Evolutionary conservation across 2,329 filamentous ascomycete species (phyloP).

Genomic region (Fusarium globosum): DNA sequence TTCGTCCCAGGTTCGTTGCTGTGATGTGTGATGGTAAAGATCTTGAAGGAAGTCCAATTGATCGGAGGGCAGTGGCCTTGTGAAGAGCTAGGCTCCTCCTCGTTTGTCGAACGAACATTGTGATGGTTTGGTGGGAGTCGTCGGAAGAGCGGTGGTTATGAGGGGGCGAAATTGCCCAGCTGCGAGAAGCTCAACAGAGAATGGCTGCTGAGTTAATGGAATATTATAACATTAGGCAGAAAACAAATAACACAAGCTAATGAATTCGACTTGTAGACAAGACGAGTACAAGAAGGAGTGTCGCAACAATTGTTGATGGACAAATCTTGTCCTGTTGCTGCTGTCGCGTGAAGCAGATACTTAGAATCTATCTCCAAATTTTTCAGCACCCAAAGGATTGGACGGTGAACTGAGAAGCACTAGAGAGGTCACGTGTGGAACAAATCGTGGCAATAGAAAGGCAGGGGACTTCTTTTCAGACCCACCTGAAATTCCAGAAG

Average conservation of each 20-base stretch:
- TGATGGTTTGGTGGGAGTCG: constrained; percentile 21
- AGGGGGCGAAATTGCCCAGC: constrained; percentile 2
- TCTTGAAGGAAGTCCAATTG: constrained; percentile 33
- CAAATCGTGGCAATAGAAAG: constrained; percentile 13
- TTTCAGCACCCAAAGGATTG: constrained; percentile 40
- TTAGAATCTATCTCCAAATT: constrained; percentile 43
- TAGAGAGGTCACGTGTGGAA: constrained; percentile 36
- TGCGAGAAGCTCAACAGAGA: constrained; percentile 24
- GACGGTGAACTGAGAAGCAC: constrained; percentile 8
- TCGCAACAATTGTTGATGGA: constrained; percentile 27
- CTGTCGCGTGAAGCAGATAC: constrained; percentile 41
- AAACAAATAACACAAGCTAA: neutral
- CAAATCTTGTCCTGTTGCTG: constrained; percentile 29
- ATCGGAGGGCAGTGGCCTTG: constrained; percentile 27
- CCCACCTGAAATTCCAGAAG: constrained; percentile 19
- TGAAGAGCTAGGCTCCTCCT: constrained; percentile 46
- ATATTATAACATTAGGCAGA: constrained; percentile 42
- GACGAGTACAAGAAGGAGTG: constrained; percentile 11
- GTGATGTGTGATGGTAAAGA: constrained; percentile 24
- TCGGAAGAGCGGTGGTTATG: neutral
- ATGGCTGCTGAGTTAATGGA: constrained; percentile 22
- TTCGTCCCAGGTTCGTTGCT: constrained; percentile 34
- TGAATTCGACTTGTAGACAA: neutral
- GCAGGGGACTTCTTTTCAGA: constrained; percentile 7
- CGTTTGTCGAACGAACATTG: constrained; percentile 53